Percentiles rank a stretch among this genome's conserved stretches.
Conservation (phyloP, 768 basidiomycete genomes). For the Tricholoma flavovirens region DNA sequence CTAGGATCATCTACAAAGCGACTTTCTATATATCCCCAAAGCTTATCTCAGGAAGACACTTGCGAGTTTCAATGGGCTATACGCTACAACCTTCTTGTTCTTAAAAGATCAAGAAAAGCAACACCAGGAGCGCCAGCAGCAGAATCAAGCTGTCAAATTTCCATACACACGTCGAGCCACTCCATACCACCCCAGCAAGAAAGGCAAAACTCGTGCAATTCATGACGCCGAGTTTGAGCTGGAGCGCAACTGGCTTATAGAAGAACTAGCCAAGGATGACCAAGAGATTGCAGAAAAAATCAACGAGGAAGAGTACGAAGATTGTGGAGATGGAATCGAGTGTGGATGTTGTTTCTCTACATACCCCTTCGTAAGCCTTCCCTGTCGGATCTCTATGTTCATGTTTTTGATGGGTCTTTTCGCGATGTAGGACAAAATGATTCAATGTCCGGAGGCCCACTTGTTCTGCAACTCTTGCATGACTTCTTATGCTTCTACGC, state of each 20-base stretch:
- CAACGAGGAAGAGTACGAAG: slow-evolving; percentile 27
- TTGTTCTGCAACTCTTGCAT: slow-evolving; percentile 79
- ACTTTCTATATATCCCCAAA: slow-evolving; percentile 48
- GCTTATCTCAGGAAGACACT: slow-evolving; percentile 40
- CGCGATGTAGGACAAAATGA: slow-evolving; percentile 61
- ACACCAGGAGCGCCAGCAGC: background rate
- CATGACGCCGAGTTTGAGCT: slow-evolving; percentile 41
- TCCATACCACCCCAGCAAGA: slow-evolving; percentile 23
- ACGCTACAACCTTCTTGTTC: slow-evolving; percentile 49
- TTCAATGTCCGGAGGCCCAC: slow-evolving; percentile 87
- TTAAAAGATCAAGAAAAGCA: slow-evolving; percentile 29
- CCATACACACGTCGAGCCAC: slow-evolving; percentile 30
- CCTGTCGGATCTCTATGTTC: background rate
- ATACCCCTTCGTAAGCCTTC: slow-evolving; percentile 61
- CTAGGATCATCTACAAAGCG: slow-evolving; percentile 41
- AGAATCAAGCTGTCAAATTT: slow-evolving; percentile 19
- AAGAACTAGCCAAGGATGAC: background rate
- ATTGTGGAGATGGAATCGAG: slow-evolving; percentile 51
- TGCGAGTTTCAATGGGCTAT: slow-evolving; percentile 31
- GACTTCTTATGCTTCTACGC: slow-evolving; percentile 57
- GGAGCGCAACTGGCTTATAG: slow-evolving; percentile 18
- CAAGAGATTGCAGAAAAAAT: background rate
- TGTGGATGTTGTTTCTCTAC: slow-evolving; percentile 83
- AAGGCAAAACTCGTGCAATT: slow-evolving; percentile 40
- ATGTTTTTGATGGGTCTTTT: background rate